Conservation (phyloP, 148 eudicot species). For the Rheum nobile region DNA sequence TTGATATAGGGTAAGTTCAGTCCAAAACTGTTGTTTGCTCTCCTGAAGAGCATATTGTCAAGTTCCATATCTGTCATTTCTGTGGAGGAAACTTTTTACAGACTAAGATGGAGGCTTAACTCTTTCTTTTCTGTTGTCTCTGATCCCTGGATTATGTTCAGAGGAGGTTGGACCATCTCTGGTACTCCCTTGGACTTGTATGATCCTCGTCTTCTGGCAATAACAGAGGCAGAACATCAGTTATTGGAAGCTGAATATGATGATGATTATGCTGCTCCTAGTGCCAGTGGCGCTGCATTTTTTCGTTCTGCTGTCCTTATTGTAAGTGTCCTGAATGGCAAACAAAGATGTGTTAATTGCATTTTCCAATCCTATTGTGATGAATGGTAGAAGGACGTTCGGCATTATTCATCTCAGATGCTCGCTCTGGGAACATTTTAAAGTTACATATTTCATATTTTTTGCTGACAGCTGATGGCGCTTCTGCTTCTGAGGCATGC, state of each 20-base stretch:
- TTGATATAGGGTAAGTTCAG: slow-evolving; percentile 72
- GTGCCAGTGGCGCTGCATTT: slow-evolving; percentile 73
- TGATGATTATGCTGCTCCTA: slow-evolving; percentile 53
- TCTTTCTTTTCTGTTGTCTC: not conserved
- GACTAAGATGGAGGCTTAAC: not conserved
- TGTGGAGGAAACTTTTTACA: not conserved
- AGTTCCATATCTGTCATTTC: not conserved
- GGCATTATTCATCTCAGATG: not conserved
- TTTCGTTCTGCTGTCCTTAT: slow-evolving; percentile 79
- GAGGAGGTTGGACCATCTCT: slow-evolving; percentile 47
- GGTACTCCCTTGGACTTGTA: slow-evolving; percentile 61
- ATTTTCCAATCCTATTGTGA: not conserved
- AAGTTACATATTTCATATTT: not conserved
- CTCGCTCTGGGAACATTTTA: not conserved
- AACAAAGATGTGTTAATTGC: not conserved
- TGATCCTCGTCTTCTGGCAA: slow-evolving; percentile 68
- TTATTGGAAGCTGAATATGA: slow-evolving; percentile 71
- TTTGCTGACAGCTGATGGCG: slow-evolving; percentile 53
- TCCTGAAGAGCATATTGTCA: not conserved
- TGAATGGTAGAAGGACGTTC: not conserved
- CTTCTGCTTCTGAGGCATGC: slow-evolving; percentile 81
- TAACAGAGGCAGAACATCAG: slow-evolving; percentile 70
- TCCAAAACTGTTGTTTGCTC: not conserved
- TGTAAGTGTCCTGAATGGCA: slow-evolving; percentile 32
- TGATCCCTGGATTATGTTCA: not conserved